A percentile compares a stretch with the other conserved stretches of the same genome.
phyloP scores from a whole-genome alignment of 2,329 filamentous ascomycete genomes.

The Acrocalymma vagum region DNA sequence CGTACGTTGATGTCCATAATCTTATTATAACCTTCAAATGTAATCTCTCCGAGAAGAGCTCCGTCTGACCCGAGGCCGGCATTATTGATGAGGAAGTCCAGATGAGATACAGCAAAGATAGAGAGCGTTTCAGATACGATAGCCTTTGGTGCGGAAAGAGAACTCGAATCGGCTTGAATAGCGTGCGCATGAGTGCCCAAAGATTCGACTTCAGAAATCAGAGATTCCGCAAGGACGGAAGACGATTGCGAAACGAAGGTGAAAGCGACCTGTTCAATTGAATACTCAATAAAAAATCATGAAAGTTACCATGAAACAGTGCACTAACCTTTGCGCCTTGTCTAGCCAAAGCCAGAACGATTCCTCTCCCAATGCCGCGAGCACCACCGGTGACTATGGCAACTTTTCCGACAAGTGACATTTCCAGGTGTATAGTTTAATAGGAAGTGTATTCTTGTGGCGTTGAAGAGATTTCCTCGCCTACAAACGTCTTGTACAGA shows the following conservation, averaged over 20 bases:
- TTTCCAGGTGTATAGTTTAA: too few relatives aligned
- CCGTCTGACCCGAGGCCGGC: constrained; percentile 70
- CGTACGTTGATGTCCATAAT: constrained; percentile 81
- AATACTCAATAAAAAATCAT: background rate
- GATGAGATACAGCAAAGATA: constrained; percentile 52
- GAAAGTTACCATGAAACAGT: background rate
- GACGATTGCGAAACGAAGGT: constrained; percentile 73
- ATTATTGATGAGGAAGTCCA: constrained; percentile 86
- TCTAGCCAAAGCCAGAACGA: constrained; percentile 17
- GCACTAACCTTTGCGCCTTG: constrained; percentile 6
- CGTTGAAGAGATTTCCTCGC: too few relatives aligned
- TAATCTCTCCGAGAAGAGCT: constrained; percentile 67
- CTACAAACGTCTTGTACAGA: too few relatives aligned
- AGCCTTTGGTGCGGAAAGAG: constrained; percentile 63
- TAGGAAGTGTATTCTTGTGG: too few relatives aligned
- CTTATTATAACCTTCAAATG: constrained; percentile 68
- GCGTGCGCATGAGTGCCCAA: constrained; percentile 64
- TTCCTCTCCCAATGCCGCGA: constrained; percentile 45
- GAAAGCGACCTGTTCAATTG: constrained; percentile 60
- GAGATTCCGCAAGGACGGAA: constrained; percentile 53
- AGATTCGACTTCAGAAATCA: constrained; percentile 61
- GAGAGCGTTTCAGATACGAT: constrained; percentile 68
- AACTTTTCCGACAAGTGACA: constrained; percentile 1
- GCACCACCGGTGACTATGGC: constrained; percentile 10
- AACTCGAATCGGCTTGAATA: constrained; percentile 73